Base-by-base conservation (phyloP, 1,139 yeast species). In the Wickerhamomyces sp. region DNA sequence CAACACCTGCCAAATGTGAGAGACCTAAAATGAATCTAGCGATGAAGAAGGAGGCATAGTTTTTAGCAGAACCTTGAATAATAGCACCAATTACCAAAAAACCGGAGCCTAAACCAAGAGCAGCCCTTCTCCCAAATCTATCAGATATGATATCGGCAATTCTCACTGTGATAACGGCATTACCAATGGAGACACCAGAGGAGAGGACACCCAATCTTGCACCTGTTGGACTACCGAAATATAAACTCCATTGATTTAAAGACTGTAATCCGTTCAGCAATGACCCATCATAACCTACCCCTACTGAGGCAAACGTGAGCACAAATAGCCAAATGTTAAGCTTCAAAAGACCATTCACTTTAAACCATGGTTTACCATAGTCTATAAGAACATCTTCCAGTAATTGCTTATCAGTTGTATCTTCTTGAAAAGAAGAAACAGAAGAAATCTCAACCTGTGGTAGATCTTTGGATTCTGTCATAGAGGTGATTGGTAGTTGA, bases 101-200 rank as follows among this genome's bases (percentile, higher is more conserved):
- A 6, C 60, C 18, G 37, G 69, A 61, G 34, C 79, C 79, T 43
- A 62, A 42, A 26, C 63, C 47, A 31, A 75, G 55, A 59, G 31
- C 7, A 8, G 10, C 7, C 10, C 10, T 29, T 29, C 31, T 29
- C 7, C 31, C 31, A 29, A 8, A 29, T 29, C 31, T 29, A 29
- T 29, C 31, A 29, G 31, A 29, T 29, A 29, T 29, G 7, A 29
- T 29, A 29, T 29, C 31, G 10, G 31, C 7, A 7, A 29, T 7
- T 10, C 31, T 29, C 10, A 29, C 7, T 8, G 10, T 29, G 31
- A 29, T 10, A 29, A 29, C 7, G 10, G 31, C 40, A 31, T 47
- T 43, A 34, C 83, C 82, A 57, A 76, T 75, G 26, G 73, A 64
- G 13, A 78, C 71, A 34, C 83, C 83, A 55, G 68, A 69, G 29